Base-by-base conservation (phyloP, 2,329 filamentous ascomycete genomes). In the Colletotrichum lupini region DNA sequence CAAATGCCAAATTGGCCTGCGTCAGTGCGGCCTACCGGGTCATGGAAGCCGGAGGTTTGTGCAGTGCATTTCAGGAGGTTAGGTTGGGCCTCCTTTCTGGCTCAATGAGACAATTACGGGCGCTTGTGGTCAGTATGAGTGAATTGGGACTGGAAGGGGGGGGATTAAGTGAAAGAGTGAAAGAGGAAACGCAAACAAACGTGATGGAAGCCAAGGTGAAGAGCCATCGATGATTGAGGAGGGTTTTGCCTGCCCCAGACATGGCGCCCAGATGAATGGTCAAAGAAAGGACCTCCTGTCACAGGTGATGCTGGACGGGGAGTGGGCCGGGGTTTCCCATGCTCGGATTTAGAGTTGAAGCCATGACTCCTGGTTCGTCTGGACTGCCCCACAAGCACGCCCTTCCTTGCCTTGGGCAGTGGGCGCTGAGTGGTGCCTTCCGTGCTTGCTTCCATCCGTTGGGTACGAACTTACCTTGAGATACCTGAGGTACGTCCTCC, bases 261-360 rank as follows among this genome's bases (percentile, higher is more conserved):
- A 49, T 49, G 42, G 42, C 42, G 42, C 19, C 42, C 19, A 19
- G 42, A 16, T 42, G 37, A 49, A 49, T n/a, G 19, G 19, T 49
- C 42, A 49, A 49, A 22, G 42, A 49, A 49, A 49, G 42, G 42
- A 49, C 16, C 42, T 49, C 42, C 19, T 49, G 60, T 53, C 60
- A 53, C n/a, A 53, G 60, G 60, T 63, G 60, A 19, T 26, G 19
- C 8, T 37, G 7, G 46, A 60, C 32, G 12, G 56, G 53, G 62
- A 66, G 4, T 37, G 7, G 55, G 59, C 32, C 19, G 56, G 53
- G 62, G 60, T 42, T 46, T 60, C 11, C 68, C 55, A 70, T 70
- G 61, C 30, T 66, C 55, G 32, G 55, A 67, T 28, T 59, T 56
- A 71, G 32, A 70, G 68, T 70, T 67, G 62, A 60, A 65, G 68